A percentile compares a stretch with the other conserved stretches of the same genome.
Conservation (phyloP, 805 yeast genomes). For the Ogataea neopini region DNA sequence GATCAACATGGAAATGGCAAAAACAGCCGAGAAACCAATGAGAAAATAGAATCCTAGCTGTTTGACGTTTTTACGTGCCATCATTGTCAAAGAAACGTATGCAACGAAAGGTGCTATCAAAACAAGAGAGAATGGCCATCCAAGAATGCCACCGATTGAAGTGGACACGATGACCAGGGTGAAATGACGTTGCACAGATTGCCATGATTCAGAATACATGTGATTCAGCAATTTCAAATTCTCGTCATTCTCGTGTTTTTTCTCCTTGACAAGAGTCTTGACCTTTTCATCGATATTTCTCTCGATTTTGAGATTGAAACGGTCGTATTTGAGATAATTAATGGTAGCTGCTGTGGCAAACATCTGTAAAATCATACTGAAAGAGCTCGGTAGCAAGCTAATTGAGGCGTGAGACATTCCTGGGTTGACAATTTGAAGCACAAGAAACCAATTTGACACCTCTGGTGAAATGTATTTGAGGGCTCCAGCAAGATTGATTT, state of each 20-base stretch:
- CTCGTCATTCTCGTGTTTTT: slow-evolving; percentile 20
- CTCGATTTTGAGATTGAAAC: slow-evolving; percentile 20
- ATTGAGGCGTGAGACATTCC: slow-evolving; percentile 91
- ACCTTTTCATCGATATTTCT: slow-evolving; percentile 19
- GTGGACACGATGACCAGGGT: slow-evolving; percentile 43
- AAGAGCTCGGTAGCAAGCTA: slow-evolving; percentile 80
- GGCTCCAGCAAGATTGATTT: slow-evolving; percentile 49
- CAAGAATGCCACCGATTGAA: slow-evolving; percentile 71
- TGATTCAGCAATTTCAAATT: slow-evolving; percentile 19
- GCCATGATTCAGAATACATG: slow-evolving; percentile 18
- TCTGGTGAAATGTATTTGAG: slow-evolving; percentile 38
- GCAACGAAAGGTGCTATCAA: slow-evolving; percentile 61
- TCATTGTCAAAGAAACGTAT: slow-evolving; percentile 31
- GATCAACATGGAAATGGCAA: slow-evolving; percentile 22
- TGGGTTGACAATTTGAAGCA: slow-evolving; percentile 63
- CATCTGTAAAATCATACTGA: slow-evolving; percentile 60
- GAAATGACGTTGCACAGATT: slow-evolving; percentile 25
- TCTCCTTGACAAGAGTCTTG: slow-evolving; percentile 12
- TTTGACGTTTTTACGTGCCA: slow-evolving; percentile 7
- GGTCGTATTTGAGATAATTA: slow-evolving; percentile 34
- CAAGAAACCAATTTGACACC: slow-evolving; percentile 59
- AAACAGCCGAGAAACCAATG: slow-evolving; percentile 20
- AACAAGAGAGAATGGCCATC: slow-evolving; percentile 87
- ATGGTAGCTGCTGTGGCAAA: slow-evolving; percentile 45
- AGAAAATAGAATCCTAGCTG: slow-evolving; percentile 16